Base-by-base conservation (phyloP, 495 filamentous ascomycete species). In the Daldinia decipiens region DNA sequence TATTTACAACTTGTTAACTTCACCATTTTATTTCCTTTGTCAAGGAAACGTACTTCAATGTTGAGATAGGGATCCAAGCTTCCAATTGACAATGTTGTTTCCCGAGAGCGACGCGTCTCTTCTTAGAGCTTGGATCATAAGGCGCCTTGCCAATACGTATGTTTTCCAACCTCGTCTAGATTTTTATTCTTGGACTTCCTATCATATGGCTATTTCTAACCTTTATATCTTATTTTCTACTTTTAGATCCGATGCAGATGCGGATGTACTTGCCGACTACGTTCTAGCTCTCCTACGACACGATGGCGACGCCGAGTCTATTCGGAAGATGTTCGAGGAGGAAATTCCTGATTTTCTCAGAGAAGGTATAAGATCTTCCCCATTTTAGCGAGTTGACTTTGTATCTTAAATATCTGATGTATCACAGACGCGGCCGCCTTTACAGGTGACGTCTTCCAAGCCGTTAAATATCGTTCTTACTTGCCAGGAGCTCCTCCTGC, bases 231-330 rank as follows among this genome's bases (percentile, higher is more conserved):
- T 27, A 68, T 69, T 36, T 52, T 55, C 15, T n/a, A 31, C 29
- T 52, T 73, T 8, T 66, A 97, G 93, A 62, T 97, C 94, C 13
- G 95, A 98, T 78, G 95, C 94, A 53, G 95, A 99, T 78, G 90
- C 93, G 31, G 94, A 97, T 74, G 93, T 99, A 3, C 90, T 99
- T 15, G 94, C 94, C 32, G 95, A 99, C 76, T 99, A 98, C 75
- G 92, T 99, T 0, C 82, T 98, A 32, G 95, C 95, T n/a, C 87
- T 99, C 9, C 83, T 97, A 34, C 88, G 88, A 61, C 89, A 92
- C 59, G 93, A 97, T 72, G 92, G 91, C 66, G 85, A 89, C 21
- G 86, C 87, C n/a, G 86, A 90, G 4, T 85, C 89, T 56, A 90
- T 97, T 38, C 88, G 89, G 74, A 84, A 87, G 74, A 87, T 90